Conservation (phyloP, 768 basidiomycete genomes). For the Cystobasidium tubakii region DNA sequence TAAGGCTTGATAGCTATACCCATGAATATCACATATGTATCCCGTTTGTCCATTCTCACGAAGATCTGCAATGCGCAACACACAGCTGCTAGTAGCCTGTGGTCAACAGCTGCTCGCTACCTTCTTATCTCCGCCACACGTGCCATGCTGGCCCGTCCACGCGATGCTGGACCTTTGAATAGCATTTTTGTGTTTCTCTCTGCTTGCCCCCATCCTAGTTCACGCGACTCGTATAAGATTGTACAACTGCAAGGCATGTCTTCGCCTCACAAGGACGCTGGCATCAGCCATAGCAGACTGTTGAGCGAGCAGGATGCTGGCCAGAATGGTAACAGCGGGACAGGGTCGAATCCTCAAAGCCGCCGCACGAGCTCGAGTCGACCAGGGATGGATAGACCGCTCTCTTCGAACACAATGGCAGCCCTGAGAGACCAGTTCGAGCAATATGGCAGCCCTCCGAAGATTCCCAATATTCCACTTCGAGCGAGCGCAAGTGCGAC, state of each 20-base stretch:
- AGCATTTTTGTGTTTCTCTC: too few relatives aligned
- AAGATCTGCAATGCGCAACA: too few relatives aligned
- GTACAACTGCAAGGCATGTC: neutral
- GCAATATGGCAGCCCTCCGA: slow-evolving; percentile 9
- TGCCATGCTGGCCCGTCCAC: too few relatives aligned
- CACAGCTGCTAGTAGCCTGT: too few relatives aligned
- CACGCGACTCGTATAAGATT: too few relatives aligned
- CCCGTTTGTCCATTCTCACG: neutral
- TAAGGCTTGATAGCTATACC: neutral
- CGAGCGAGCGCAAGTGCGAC: slow-evolving; percentile 6
- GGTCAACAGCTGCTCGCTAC: too few relatives aligned
- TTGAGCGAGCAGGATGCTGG: slow-evolving; percentile 11
- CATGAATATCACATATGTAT: neutral
- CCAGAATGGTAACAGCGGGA: too few relatives aligned
- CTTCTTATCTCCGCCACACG: too few relatives aligned
- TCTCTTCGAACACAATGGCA: neutral
- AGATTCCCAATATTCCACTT: slow-evolving; percentile 8
- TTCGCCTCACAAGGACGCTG: neutral
- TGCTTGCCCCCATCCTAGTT: too few relatives aligned
- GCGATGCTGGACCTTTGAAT: too few relatives aligned
- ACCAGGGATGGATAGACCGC: slow-evolving; percentile 1
- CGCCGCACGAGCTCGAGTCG: neutral
- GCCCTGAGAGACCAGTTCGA: slow-evolving; percentile 1
- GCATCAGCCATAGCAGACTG: neutral
- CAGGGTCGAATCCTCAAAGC: neutral